Base-by-base conservation (phyloP, 2,329 filamentous ascomycete genomes). In the Trichoderma atrobrunneum region DNA sequence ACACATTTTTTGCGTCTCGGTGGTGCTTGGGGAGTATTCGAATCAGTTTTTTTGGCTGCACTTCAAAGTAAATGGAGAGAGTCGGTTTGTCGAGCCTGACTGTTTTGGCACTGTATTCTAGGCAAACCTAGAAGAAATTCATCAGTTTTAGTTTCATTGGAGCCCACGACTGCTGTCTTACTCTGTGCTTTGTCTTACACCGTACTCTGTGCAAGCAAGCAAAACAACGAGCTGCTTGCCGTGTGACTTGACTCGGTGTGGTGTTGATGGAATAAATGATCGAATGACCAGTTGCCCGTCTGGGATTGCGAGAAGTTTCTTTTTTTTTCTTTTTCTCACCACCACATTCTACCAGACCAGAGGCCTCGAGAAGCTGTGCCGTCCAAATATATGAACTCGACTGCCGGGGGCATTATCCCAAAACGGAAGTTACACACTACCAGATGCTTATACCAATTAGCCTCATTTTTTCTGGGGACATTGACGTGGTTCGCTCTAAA, bases 381-480 rank as follows among this genome's bases (percentile, higher is more conserved):
- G 18, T 51, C 61, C 39, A 65, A n/a, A 36, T 65, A 54, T 65
- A 60, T 60, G 57, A 34, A 21, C 16, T 18, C n/a, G 18, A 14
- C 11, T 54, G 26, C 30, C 62, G 43, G 62, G n/a, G 24, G 43
- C 26, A 21, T 48, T 48, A 39, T 65, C 62, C 43, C 2, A 65
- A 65, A 65, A 8, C 11, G 62, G 62, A 54, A 65, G 62, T 65
- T 65, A 65, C 21, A 54, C n/a, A 54, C 48, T 54, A 54, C 48
- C 48, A 24, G 48, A 54, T 54, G 32, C 28, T 54, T 34, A 54
- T 36, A 51, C 12, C 43, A 18, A 21, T 54, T 65, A 54, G 62
- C 28, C 21, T 11, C 48, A 7, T 18, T 54, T 54, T 54, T 65
- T 26, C 43, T 32, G 62, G 62, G 39, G 62, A 18, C 62, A 18